Evolutionary conservation across 768 basidiomycete genomes (phyloP).

Genomic region (Scleroderma citrinum): DNA sequence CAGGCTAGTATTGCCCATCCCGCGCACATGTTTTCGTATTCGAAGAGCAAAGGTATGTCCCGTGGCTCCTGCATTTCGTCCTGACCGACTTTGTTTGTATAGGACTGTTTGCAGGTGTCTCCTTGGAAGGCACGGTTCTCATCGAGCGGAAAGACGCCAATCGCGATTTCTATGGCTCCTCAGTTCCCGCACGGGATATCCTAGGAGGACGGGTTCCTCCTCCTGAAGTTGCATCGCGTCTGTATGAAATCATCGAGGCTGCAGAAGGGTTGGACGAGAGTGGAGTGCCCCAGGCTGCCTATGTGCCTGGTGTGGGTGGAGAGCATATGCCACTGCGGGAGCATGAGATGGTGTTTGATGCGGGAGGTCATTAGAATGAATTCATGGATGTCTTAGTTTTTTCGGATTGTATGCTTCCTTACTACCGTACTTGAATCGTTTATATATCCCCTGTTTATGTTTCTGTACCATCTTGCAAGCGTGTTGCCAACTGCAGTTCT

Average conservation of each 20-base stretch:
- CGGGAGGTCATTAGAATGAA: constrained; percentile 39
- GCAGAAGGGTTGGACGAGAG: constrained; percentile 90
- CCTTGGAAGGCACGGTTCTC: constrained; percentile 89
- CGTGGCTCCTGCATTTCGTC: too few species aligned
- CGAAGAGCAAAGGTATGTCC: constrained; percentile 78
- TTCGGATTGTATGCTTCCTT: too few species aligned
- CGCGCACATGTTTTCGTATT: constrained; percentile 96
- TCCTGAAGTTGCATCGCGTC: constrained; percentile 87
- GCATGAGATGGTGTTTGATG: constrained; percentile 68
- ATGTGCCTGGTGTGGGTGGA: constrained; percentile 65
- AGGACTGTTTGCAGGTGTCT: constrained; percentile 94
- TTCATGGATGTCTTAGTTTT: too few species aligned
- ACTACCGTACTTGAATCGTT: too few species aligned
- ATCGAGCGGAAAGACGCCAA: constrained; percentile 97
- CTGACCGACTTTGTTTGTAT: constrained; percentile 2
- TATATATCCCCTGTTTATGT: too few species aligned
- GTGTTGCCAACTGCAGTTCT: too few species aligned
- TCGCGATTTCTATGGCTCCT: constrained; percentile 91
- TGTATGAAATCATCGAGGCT: constrained; percentile 97
- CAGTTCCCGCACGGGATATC: constrained; percentile 84
- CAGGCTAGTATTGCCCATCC: constrained; percentile 87
- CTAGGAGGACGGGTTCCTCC: constrained; percentile 91
- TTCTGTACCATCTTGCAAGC: too few species aligned
- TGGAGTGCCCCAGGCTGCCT: constrained; percentile 71
- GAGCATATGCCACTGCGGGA: constrained; percentile 47